Base-by-base conservation (phyloP, 306 rosid species). In the Prunus mongolica region DNA sequence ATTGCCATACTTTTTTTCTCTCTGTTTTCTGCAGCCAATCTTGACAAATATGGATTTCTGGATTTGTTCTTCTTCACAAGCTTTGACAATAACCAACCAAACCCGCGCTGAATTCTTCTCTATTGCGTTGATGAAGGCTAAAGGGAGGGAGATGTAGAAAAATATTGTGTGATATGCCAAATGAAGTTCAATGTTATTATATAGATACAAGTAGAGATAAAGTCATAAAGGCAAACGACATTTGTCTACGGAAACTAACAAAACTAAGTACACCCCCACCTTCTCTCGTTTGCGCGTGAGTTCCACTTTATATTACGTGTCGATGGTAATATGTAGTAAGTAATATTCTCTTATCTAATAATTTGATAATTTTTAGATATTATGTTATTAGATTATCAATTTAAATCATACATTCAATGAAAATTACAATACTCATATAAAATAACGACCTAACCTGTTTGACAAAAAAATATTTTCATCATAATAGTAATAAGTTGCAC, bases 121-220 rank as follows among this genome's bases (percentile, higher is more conserved):
- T 25, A 13, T 56, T 27, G 3, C 44, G 45, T 41, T 65, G 50
- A 44, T 41, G 73, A 28, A 16, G 20, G 57, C 28, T 25, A 2
- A 9, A 68, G 24, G 44, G 12, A 32, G 75, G 41, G 41, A 67
- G 74, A 66, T 44, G 65, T 8, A 34, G 75, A 68, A 62, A 73
- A 73, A 27, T 27, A 46, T 19, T 67, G 75, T 25, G 81, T 69
- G 76, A 44, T 67, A 11, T 49, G 49, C 58, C 27, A 25, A 76
- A 27, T 54, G 78, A 68, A 60, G 46, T 50, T 67, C 66, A 14
- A 47, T 46, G 19, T 65, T 73, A 27, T 73, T 84, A 72, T 84
- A 84, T 80, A 84, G 86, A 79, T 28, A 47, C 4, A 24, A 58
- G 24, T 20, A 7, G 71, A 65, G 45, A 54, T 24, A 24, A 22